Percentiles rank a stretch among this genome's conserved stretches.
Evolutionary conservation across 1,139 yeast species (phyloP).

Genomic region (Scheffersomyces cryptocercus): DNA sequence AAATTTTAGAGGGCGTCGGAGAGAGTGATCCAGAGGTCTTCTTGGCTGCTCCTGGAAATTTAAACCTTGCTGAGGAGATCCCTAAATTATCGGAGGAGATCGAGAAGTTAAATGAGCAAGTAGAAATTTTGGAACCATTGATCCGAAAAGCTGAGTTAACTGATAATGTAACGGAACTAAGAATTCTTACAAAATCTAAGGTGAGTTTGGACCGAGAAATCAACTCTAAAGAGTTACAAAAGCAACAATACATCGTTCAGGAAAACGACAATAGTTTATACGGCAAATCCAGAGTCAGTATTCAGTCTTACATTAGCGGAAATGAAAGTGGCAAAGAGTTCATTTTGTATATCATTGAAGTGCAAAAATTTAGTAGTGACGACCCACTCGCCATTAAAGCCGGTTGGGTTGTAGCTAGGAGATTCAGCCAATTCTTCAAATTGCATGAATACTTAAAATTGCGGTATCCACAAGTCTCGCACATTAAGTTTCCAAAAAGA

Average conservation of each 20-base stretch:
- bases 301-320: slow-evolving; percentile 66
- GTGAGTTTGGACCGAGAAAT: slow-evolving; percentile 69
- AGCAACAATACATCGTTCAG: slow-evolving; percentile 80
- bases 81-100: slow-evolving; percentile 56
- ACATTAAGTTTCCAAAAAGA: slow-evolving; percentile 62
- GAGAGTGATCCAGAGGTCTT: slow-evolving; percentile 29
- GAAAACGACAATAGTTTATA: slow-evolving; percentile 78
- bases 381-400: slow-evolving; percentile 54
- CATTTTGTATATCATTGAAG: slow-evolving; percentile 74
- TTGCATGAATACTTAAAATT: slow-evolving; percentile 65
- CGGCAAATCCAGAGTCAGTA: slow-evolving; percentile 65
- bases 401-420: slow-evolving; percentile 87
- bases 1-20: slow-evolving; percentile 4
- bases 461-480: slow-evolving; percentile 52
- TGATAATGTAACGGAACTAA: slow-evolving; percentile 67
- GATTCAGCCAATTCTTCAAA: slow-evolving; percentile 81
- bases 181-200: slow-evolving; percentile 67
- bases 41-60: slow-evolving; percentile 69
- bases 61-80: slow-evolving; percentile 69
- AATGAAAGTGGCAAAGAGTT: slow-evolving; percentile 60
- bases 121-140: slow-evolving; percentile 63
- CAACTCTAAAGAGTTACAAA: slow-evolving; percentile 66
- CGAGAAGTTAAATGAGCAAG: slow-evolving; percentile 62
- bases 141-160: slow-evolving; percentile 80
- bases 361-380: slow-evolving; percentile 53